Percentiles rank a stretch among this genome's conserved stretches.
These are phyloP conservation scores for Trichoderma semiorbis DNA, from an alignment of 2,329 filamentous ascomycete species.

Conservation along the genomic window DNA sequence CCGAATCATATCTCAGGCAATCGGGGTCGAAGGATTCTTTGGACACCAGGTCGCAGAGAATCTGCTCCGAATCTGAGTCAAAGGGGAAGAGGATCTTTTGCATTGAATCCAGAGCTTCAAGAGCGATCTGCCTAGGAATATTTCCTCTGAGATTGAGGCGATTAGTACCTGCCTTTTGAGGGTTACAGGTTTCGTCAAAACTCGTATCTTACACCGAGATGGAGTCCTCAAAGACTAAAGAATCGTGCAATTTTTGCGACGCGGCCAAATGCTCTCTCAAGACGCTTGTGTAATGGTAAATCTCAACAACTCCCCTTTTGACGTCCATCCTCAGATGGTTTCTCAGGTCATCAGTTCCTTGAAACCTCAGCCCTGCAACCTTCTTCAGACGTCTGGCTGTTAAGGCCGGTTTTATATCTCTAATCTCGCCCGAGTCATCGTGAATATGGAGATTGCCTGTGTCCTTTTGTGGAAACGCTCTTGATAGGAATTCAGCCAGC, in stretches of 20 bases:
- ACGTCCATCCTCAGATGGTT: not conserved
- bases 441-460: not conserved
- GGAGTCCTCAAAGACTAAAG: not conserved
- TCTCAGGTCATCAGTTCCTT: not conserved
- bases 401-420: not conserved
- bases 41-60: not conserved
- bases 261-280: not conserved
- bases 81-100: not conserved
- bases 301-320: not conserved
- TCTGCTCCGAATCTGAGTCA: not conserved
- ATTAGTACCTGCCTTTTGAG: not conserved
- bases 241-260: accelerated
- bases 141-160: not conserved
- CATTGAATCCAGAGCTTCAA: not conserved
- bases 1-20: not conserved
- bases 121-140: not conserved
- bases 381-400: not conserved
- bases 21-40: not conserved
- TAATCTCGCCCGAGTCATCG: not conserved
- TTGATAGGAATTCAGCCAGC: not conserved
- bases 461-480: not conserved
- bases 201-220: not conserved
- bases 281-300: not conserved
- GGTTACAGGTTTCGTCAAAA: not conserved
- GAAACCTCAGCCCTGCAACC: not conserved